These are phyloP conservation scores for Verbena officinalis DNA, from an alignment of 257 asterid genomes.

Conservation along the genomic window DNA sequence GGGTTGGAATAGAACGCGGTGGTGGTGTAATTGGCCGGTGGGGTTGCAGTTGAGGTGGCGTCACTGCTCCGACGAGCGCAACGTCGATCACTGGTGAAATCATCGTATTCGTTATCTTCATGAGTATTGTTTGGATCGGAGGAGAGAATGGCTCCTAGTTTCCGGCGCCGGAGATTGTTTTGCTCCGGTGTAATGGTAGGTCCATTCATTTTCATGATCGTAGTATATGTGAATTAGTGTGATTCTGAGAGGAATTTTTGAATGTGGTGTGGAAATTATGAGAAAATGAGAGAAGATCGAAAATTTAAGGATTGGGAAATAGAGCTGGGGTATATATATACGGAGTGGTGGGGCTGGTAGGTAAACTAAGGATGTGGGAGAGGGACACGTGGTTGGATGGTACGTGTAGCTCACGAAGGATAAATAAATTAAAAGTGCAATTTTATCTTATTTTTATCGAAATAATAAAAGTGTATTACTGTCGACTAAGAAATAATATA, in stretches of 20 bases:
- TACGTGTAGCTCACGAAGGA: slow-evolving; percentile 47
- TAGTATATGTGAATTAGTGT: neutral
- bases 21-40: slow-evolving; percentile 25
- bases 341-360: slow-evolving; percentile 10
- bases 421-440: no score
- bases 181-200: slow-evolving; percentile 33
- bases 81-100: slow-evolving; percentile 11
- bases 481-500: neutral
- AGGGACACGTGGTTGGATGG: slow-evolving; percentile 60
- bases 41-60: slow-evolving; percentile 33
- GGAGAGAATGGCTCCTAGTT: slow-evolving; percentile 47
- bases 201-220: slow-evolving; percentile 31
- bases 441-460: no score
- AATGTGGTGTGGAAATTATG: neutral
- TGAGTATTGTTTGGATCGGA: slow-evolving; percentile 39
- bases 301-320: slow-evolving; percentile 14
- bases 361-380: slow-evolving; percentile 32
- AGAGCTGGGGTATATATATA: slow-evolving; percentile 30
- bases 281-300: neutral
- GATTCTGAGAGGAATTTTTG: neutral
- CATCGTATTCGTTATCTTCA: slow-evolving; percentile 26
- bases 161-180: slow-evolving; percentile 40
- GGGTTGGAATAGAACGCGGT: slow-evolving; percentile 38
- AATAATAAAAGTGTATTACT: neutral
- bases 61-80: slow-evolving; percentile 42